Base-by-base conservation (phyloP, 768 basidiomycete genomes). In the Boletales sp. region DNA sequence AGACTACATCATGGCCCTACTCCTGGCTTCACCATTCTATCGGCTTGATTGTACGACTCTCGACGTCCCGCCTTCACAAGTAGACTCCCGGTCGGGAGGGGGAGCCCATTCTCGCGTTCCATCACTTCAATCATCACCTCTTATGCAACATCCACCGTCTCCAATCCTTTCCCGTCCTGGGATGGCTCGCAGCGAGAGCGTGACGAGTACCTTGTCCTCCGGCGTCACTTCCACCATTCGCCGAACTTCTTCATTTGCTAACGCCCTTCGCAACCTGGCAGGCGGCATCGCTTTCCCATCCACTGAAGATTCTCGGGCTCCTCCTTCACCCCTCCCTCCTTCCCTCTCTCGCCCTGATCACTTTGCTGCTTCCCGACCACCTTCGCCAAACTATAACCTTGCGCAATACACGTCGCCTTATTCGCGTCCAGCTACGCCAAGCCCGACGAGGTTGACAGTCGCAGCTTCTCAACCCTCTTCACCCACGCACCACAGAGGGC, bases 1-100 rank as follows among this genome's bases (percentile, higher is more conserved):
- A 30, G 96, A 99, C 69, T 96, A 95, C 63, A 80, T 96, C 58
- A 84, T 90, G 71, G 93, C 92, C 2, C 78, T 94, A 5, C 80
- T 97, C 12, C 73, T 95, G 11, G 92, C 94, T 61, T 93, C 90
- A 2, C 90, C 92, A 0, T 95, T 95, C 64, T 82, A 82, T 8
- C 74, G 82, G 19, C 77, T 94, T 3, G 82, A 87, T 32, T 79
- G 76, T 25, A 81, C 85, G 0, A 81, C 88, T 2, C 71, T 94
- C 18, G 72, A 81, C 36, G 57, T 64, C 1, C 75, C 82, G 8
- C 71, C 76, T 1, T 58, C 65, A 14, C 74, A 76, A 32, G 55
- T 66, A 7, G 78, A 81, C 48, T 61, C 65, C 33, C 60, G 55
- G 40, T 65, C 53, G 41, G 53, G 56, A 45, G 55, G 43, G 66